phyloP scores from a whole-genome alignment of 768 basidiomycete genomes.

The Leccinum variicolor region DNA sequence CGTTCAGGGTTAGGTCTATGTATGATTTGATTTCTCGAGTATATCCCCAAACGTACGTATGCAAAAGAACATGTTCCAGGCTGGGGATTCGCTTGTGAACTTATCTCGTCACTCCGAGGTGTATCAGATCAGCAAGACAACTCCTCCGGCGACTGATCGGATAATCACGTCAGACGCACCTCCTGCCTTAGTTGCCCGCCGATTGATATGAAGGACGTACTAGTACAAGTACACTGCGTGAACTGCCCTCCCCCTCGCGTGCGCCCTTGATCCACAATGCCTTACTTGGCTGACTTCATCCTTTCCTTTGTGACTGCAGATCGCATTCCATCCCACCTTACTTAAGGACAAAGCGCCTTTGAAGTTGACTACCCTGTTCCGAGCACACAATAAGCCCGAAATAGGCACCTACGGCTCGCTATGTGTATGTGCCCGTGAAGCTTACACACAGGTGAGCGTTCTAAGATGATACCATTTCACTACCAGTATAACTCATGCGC shows the following conservation, averaged over 20 bases:
- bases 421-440: slow-evolving; percentile 59
- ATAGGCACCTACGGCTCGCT: slow-evolving; percentile 74
- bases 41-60: too few relatives aligned
- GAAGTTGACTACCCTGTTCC: slow-evolving; percentile 76
- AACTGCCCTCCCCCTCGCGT: background rate
- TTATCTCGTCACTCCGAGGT: too few relatives aligned
- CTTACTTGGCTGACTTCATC: slow-evolving; percentile 67
- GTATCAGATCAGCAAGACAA: too few relatives aligned
- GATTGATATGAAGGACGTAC: background rate
- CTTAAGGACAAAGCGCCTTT: slow-evolving; percentile 60
- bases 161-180: too few relatives aligned
- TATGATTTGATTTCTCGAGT: too few relatives aligned
- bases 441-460: slow-evolving; percentile 80
- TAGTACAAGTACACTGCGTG: slow-evolving; percentile 6
- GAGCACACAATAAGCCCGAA: slow-evolving; percentile 81
- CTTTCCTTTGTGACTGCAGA: slow-evolving; percentile 47
- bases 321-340: slow-evolving; percentile 54
- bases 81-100: too few relatives aligned
- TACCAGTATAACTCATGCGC: background rate
- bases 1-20: too few relatives aligned
- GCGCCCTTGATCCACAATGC: slow-evolving; percentile 40
- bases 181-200: too few relatives aligned
- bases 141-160: too few relatives aligned
- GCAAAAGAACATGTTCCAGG: too few relatives aligned
- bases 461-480: background rate